phyloP scores from a whole-genome alignment of 1,139 yeast genomes.

The Geotrichum histeridarum region DNA sequence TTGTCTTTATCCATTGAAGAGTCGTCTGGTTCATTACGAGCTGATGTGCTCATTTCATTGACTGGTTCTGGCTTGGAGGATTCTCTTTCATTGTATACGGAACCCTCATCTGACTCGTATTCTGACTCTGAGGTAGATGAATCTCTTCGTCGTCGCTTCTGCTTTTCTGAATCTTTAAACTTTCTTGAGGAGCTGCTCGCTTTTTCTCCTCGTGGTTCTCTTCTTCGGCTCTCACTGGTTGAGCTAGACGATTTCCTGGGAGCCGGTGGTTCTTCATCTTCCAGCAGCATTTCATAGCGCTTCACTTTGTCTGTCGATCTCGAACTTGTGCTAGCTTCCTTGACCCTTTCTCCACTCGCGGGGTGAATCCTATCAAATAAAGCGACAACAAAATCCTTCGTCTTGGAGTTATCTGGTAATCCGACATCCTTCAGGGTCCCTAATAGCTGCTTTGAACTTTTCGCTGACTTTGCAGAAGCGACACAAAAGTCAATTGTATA shows the following conservation, averaged over 20 bases:
- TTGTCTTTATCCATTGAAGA: slow-evolving; percentile 26
- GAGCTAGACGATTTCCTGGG: neutral
- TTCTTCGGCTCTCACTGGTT: neutral
- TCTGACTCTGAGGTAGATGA: slow-evolving; percentile 7
- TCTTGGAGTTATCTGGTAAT: slow-evolving; percentile 26
- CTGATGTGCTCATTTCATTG: no score
- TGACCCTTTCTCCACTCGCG: slow-evolving; percentile 7
- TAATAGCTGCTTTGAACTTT: slow-evolving; percentile 24
- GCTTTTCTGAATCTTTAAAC: neutral
- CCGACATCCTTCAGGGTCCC: slow-evolving; percentile 31
- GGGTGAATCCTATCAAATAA: slow-evolving; percentile 27
- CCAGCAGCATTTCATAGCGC: slow-evolving; percentile 20
- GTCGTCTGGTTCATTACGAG: slow-evolving; percentile 5
- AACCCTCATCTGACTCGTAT: slow-evolving; percentile 12
- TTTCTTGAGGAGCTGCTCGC: neutral
- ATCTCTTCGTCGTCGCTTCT: slow-evolving; percentile 9
- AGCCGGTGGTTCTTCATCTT: slow-evolving; percentile 12
- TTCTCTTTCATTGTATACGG: neutral
- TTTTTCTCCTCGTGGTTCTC: neutral
- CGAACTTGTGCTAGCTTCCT: slow-evolving; percentile 2
- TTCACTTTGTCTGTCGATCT: neutral
- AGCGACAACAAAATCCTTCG: slow-evolving; percentile 28
- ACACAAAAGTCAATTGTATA: slow-evolving; percentile 32
- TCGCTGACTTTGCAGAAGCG: slow-evolving; percentile 32
- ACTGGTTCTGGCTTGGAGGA: neutral